These are phyloP conservation scores for Fusarium equiseti DNA, from an alignment of 2,329 filamentous ascomycete genomes.

Conservation along the genomic window DNA sequence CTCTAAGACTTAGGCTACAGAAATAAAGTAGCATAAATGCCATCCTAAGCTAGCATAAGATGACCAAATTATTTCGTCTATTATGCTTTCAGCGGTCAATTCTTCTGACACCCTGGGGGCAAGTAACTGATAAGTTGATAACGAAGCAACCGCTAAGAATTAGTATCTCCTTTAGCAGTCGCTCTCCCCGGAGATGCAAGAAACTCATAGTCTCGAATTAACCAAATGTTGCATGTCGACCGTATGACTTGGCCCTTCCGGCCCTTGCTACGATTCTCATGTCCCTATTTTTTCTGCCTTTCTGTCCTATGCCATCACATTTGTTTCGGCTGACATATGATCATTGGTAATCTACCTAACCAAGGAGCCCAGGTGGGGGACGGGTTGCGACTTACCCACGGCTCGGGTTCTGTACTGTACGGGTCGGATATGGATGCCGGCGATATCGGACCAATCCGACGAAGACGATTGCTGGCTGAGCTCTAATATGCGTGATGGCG, in stretches of 20 bases:
- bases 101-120: neutral
- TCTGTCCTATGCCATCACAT: slow-evolving; percentile 35
- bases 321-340: slow-evolving; percentile 45
- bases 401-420: slow-evolving; percentile 18
- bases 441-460: slow-evolving; percentile 48
- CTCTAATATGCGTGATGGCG: slow-evolving; percentile 22
- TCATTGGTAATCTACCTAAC: slow-evolving; percentile 36
- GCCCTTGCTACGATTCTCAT: slow-evolving; percentile 1
- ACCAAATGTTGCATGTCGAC: slow-evolving; percentile 38
- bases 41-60: no score
- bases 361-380: slow-evolving; percentile 17
- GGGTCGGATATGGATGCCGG: slow-evolving; percentile 20
- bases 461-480: slow-evolving; percentile 30
- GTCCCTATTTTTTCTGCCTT: neutral
- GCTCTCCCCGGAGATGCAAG: slow-evolving; percentile 42
- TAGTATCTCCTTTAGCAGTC: neutral
- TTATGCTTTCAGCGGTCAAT: no score
- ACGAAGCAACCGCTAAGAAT: slow-evolving; percentile 21
- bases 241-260: slow-evolving; percentile 37
- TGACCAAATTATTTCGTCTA: no score
- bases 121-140: slow-evolving; percentile 32
- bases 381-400: neutral
- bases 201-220: slow-evolving; percentile 26
- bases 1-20: no score
- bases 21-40: no score